Evolutionary conservation across 257 asterid genomes (phyloP).

Genomic region (Capsicum chinense): DNA sequence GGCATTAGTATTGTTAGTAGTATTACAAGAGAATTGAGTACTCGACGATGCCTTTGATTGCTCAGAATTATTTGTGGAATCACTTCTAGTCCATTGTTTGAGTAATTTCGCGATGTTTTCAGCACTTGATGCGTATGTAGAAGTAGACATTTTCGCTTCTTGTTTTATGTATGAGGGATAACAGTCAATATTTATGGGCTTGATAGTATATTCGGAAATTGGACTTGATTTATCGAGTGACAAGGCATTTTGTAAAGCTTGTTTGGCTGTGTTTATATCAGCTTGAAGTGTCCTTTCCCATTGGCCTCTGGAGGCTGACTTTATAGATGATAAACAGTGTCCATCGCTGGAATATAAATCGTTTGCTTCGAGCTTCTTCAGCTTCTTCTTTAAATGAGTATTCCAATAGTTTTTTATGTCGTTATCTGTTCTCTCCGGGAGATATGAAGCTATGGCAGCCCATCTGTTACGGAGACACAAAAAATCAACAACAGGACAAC

Average conservation of each 20-base stretch:
- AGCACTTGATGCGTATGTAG: slow-evolving; percentile 75
- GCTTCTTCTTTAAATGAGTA: slow-evolving; percentile 88
- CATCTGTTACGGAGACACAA: slow-evolving; percentile 51
- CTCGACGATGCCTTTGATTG: slow-evolving; percentile 51
- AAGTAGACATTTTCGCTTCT: slow-evolving; percentile 25
- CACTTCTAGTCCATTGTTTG: slow-evolving; percentile 59
- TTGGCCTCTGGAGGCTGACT: slow-evolving; percentile 67
- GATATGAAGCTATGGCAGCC: slow-evolving; percentile 99
- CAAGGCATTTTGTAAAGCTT: slow-evolving; percentile 81
- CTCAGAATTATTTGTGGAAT: slow-evolving; percentile 36
- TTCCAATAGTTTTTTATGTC: slow-evolving; percentile 97
- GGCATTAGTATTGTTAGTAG: slow-evolving; percentile 33
- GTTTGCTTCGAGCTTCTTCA: slow-evolving; percentile 48
- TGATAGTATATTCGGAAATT: slow-evolving; percentile 5
- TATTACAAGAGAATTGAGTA: slow-evolving; percentile 44
- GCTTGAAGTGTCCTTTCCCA: slow-evolving; percentile 89
- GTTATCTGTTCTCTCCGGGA: slow-evolving; percentile 95
- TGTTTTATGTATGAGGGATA: background rate
- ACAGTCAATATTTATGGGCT: background rate
- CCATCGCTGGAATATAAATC: background rate
- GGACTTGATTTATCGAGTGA: slow-evolving; percentile 44
- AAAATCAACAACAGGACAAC: background rate
- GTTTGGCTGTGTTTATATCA: slow-evolving; percentile 82
- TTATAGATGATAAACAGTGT: slow-evolving; percentile 34
- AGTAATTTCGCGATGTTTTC: slow-evolving; percentile 80